Conservation (phyloP, 129 eudicot genomes). For the Flaveria bidentis region DNA sequence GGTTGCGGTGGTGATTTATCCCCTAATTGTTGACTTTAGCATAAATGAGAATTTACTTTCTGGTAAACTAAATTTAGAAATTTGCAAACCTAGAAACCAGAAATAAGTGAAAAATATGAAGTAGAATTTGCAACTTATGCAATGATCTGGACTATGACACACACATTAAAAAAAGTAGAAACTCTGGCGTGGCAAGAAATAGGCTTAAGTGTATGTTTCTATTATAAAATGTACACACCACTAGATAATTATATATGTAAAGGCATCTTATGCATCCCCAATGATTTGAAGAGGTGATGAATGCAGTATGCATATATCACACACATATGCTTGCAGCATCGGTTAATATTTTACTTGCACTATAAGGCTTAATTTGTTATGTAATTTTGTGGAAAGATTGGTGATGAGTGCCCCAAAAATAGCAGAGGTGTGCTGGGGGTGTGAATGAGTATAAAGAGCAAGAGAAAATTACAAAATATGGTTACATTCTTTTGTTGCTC, state of each 20-base stretch:
- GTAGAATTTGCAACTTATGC: constrained; percentile 1
- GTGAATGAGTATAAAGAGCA: background rate
- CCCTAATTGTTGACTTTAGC: too few species aligned
- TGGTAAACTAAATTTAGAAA: background rate
- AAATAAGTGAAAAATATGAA: background rate
- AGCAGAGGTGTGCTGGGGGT: background rate
- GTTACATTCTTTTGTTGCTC: background rate
- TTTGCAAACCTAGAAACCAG: background rate
- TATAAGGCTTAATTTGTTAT: background rate
- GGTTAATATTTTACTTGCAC: background rate
- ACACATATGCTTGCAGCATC: constrained; percentile 17
- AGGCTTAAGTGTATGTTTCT: background rate
- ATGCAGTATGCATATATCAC: background rate
- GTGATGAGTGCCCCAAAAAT: background rate
- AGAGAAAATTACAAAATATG: constrained; percentile 1
- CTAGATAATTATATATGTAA: background rate
- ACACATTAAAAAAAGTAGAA: too few species aligned
- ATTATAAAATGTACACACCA: background rate
- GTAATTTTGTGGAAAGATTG: constrained; percentile 15
- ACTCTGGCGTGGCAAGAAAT: background rate
- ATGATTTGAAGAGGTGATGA: background rate
- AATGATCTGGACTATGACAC: constrained; percentile 6
- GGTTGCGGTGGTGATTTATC: background rate
- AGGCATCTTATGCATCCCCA: constrained; percentile 13
- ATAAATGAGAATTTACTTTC: background rate